Base-by-base conservation (phyloP, 257 asterid species). In the Linaria vulgaris region DNA sequence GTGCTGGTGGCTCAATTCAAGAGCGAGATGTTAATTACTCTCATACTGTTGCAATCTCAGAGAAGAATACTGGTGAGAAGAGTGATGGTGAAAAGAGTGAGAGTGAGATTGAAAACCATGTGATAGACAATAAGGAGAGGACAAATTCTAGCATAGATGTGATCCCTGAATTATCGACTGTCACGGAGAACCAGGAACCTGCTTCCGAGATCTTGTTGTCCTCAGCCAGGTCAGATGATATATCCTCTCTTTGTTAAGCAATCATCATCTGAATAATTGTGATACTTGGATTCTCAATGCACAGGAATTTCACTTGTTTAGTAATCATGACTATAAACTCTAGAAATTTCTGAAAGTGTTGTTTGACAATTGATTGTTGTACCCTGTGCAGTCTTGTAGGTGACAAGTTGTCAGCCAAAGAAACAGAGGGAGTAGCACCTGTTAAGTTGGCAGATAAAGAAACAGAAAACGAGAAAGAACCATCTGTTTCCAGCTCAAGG, bases 151-250 rank as follows among this genome's bases (percentile, higher is more conserved):
- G 69, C 61, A 19, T 47, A 45, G 73, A 63, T 43, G 57, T 22
- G 31, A 63, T 48, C 30, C 9, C 62, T 61, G 67, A 64, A 54
- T 34, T 54, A 56, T 39, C 64, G 49, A 65, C 74, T 22, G 45
- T 37, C 63, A 47, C 16, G 34, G 78, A 71, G 74, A 75, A 70
- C 24, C 79, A 73, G 71, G 70, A 63, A 61, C 65, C 56, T 53
- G 61, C 74, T 63, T 52, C 74, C 27, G 70, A 48, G 70, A 66
- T 38, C 64, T 66, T 41, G 62, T 62, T 65, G 37, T 25, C 80
- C 38, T 50, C 73, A 46, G 68, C 59, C 76, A 82, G 90, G 96
- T 82, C 52, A 64, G 75, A 22, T 34, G 53, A 64, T 12, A 12
- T 12, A 41, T 41, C 21, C 23, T 34, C 38, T 63, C 55, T 55